phyloP scores from a whole-genome alignment of 129 eudicot genomes.

The Chrysanthemum makinoi region DNA sequence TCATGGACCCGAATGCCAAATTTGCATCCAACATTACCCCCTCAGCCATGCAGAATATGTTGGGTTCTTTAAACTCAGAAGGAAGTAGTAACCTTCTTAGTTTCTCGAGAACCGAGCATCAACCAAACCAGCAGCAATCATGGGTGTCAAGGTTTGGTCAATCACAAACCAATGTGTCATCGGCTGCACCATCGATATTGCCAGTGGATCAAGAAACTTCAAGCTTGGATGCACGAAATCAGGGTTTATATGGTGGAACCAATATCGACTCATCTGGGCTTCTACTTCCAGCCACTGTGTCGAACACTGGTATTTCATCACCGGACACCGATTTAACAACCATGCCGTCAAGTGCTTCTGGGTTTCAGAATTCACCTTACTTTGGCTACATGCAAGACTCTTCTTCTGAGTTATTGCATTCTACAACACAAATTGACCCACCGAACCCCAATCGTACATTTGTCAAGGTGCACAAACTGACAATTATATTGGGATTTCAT shows the following conservation, averaged over 20 bases:
- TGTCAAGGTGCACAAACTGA: slow-evolving; percentile 61
- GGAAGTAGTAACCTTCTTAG: slow-evolving; percentile 63
- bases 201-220: slow-evolving; percentile 56
- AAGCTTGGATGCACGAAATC: slow-evolving; percentile 67
- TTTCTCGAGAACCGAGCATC: slow-evolving; percentile 57
- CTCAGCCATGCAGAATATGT: slow-evolving; percentile 60
- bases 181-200: slow-evolving; percentile 46
- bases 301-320: slow-evolving; percentile 49
- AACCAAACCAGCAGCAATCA: slow-evolving; percentile 64
- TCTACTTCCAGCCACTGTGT: slow-evolving; percentile 74
- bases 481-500: too few species aligned
- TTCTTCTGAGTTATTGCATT: slow-evolving; percentile 76
- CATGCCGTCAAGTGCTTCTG: slow-evolving; percentile 61
- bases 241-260: slow-evolving; percentile 59
- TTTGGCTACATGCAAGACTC: slow-evolving; percentile 77
- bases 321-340: slow-evolving; percentile 60
- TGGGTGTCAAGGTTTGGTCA: slow-evolving; percentile 70
- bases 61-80: slow-evolving; percentile 64
- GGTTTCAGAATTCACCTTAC: slow-evolving; percentile 68
- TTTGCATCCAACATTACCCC: slow-evolving; percentile 46
- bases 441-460: slow-evolving; percentile 62
- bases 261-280: slow-evolving; percentile 74
- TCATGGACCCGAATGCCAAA: slow-evolving; percentile 46
- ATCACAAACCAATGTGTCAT: slow-evolving; percentile 44
- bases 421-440: slow-evolving; percentile 72